These are phyloP conservation scores for Mucor lusitanicus DNA, from an alignment of 371 early-diverging fungal species.

Conservation along the genomic window DNA sequence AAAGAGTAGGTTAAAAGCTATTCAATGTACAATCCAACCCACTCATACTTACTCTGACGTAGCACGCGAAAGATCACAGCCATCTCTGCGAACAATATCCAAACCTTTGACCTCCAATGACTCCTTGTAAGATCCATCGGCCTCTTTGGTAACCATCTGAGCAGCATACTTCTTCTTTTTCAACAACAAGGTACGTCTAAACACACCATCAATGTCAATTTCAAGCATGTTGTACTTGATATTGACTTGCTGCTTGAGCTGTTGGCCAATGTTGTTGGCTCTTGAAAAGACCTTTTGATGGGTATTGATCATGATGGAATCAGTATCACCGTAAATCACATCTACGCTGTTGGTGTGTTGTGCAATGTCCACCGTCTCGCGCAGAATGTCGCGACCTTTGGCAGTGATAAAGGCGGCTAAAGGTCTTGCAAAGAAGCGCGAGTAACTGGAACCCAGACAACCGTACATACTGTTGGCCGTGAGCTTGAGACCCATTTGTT, in stretches of 20 bases:
- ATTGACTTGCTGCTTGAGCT: constrained; percentile 86
- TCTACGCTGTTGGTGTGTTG: constrained; percentile 66
- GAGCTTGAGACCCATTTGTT: constrained; percentile 96
- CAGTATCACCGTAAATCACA: constrained; percentile 99
- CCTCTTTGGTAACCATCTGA: constrained; percentile 45
- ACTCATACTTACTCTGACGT: constrained; percentile 63
- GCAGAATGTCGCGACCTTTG: constrained; percentile 95
- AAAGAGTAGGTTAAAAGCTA: too few species aligned
- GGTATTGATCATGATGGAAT: constrained; percentile 99
- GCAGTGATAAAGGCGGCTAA: constrained; percentile 95
- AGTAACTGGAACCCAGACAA: constrained; percentile 92
- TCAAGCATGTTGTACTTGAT: constrained; percentile 87
- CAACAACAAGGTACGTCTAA: constrained; percentile 88
- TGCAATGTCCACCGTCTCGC: constrained; percentile 87
- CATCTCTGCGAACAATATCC: constrained; percentile 96
- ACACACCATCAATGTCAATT: constrained; percentile 96
- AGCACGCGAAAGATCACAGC: constrained; percentile 88
- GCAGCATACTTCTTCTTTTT: constrained; percentile 99
- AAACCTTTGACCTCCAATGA: constrained; percentile 92
- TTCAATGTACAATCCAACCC: too few species aligned
- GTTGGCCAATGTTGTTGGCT: constrained; percentile 74
- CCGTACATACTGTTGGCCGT: constrained; percentile 99
- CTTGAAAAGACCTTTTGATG: constrained; percentile 61
- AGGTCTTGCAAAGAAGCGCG: constrained; percentile 95
- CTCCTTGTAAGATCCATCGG: constrained; percentile 54